These are phyloP conservation scores for Chaetomium cochliodes DNA, from an alignment of 495 filamentous ascomycete species.

Conservation along the genomic window DNA sequence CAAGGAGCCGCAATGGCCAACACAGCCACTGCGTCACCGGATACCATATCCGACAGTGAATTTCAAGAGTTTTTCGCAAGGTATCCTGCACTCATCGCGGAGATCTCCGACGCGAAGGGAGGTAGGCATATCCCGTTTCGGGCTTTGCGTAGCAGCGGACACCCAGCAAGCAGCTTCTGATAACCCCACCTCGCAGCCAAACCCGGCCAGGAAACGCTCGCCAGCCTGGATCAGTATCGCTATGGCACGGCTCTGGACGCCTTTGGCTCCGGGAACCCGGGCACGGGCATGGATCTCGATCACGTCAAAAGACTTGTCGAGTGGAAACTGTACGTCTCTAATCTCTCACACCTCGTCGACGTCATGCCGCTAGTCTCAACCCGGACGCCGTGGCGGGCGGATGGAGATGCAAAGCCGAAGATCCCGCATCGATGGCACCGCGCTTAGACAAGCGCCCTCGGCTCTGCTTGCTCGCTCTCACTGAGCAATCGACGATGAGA, in stretches of 20 bases:
- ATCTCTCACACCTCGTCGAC: neutral
- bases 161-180: slow-evolving; percentile 13
- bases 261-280: slow-evolving; percentile 36
- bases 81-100: slow-evolving; percentile 43
- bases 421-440: neutral
- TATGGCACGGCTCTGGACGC: slow-evolving; percentile 44
- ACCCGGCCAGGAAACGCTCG: slow-evolving; percentile 45
- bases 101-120: slow-evolving; percentile 43
- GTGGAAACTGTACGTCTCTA: slow-evolving; percentile 68
- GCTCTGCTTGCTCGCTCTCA: neutral
- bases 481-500: neutral
- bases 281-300: slow-evolving; percentile 39
- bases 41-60: slow-evolving; percentile 37
- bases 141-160: neutral
- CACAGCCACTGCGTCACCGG: slow-evolving; percentile 30
- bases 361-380: neutral
- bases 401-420: slow-evolving; percentile 5
- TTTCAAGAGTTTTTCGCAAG: slow-evolving; percentile 37
- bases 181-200: slow-evolving; percentile 33
- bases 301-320: slow-evolving; percentile 59
- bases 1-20: slow-evolving; percentile 33
- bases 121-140: slow-evolving; percentile 25
- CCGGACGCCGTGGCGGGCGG: slow-evolving; percentile 7
- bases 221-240: slow-evolving; percentile 49
- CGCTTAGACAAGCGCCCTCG: slow-evolving; percentile 16